Evolutionary conservation across 1,139 yeast species (phyloP), one percentile per base, ranked within the genome.

Genomic region (Kodamaea alishanica): DNA sequence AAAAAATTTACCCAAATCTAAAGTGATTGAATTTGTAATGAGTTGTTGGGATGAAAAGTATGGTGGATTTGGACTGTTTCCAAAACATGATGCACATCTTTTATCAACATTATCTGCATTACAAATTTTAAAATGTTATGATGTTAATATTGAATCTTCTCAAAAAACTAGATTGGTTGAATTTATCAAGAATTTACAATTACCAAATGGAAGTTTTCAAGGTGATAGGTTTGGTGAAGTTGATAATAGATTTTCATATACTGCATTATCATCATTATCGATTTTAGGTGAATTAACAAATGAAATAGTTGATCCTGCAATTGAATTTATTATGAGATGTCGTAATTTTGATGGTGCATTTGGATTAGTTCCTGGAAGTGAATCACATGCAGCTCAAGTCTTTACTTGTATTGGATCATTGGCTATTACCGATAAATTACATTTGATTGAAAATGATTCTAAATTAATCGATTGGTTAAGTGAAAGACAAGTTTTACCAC

Each of bases 291-390:
- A 67, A 41, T 65, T 90, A 42, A 77, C 79, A n/a, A 55, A 67
- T 4, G 73, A 79, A 20, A 65, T 86, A 6, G 81, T 77, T 0
- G 80, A 75, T 6, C 79, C 79, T 1, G 87, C 96, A 0, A 81
- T 78, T 1, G 67, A 65, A 1, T 92, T 81, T 63, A 76, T 90
- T 8, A 52, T 75, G 43, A 55, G 58, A 32, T 94, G 98, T 60
- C 82, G 77, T 46, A 94, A 94, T 58, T 92, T 88, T 55, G 98
- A 92, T 57, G 99, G 98, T 4, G 96, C 96, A 0, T 92, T 86
- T 67, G 98, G 98, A 0, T 69, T 87, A 63, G 79, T 80, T 7
- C 98, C 98, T 0, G 97, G 96, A 0, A 90, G 96, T 0, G 99
- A 92, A 57, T 81, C 94, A 36, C 99, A 92, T 61, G 83, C 96